Base-by-base conservation (phyloP, 257 asterid species). In the Striga asiatica region DNA sequence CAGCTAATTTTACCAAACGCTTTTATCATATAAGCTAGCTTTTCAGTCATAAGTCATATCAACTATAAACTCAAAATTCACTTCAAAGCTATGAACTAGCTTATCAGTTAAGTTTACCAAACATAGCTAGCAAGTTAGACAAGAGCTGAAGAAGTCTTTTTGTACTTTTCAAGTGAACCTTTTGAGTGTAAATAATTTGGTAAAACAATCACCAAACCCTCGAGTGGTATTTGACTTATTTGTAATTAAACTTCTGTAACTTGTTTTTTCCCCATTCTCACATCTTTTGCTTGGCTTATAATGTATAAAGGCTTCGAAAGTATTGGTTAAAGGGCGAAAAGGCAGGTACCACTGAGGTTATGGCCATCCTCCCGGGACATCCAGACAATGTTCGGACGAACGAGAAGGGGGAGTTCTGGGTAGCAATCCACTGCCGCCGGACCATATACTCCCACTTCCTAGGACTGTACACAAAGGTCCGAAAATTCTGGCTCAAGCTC, bases 281-380 rank as follows among this genome's bases (percentile, higher is more conserved):
- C 0, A 45, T 32, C n/a, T 29, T 29, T 35, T 10, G 8, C 52
- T 59, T 31, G 3, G 45, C 66, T 24, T 53, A 32, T 60, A 53
- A 19, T 3, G n/a, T 34, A 8, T 69, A 52, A 38, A 91, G 98
- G 80, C 59, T 91, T 73, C 50, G 56, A 1, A 87, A 74, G 70
- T 87, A 81, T 67, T 91, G 98, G 98, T 69, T 87, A 71, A 84
- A 80, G 81, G 98, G 96, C 13, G 85, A 80, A 20, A 87, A 84
- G 61, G 74, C 81, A 0, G 93, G 93, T 34, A 81, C 78, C 1
- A 51, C 81, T 18, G 96, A 82, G 54, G 65, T 77, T 7, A 66
- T 87, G 73, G 95, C 92, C 1, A 50, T 82, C 56, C 77, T 87
- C 9, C 95, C 92, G 0, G 98, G 96, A 46, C 79, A 69, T 38